Conservation (phyloP, 352 stramenopile species). For the Pilasporangium apinafurcum region DNA sequence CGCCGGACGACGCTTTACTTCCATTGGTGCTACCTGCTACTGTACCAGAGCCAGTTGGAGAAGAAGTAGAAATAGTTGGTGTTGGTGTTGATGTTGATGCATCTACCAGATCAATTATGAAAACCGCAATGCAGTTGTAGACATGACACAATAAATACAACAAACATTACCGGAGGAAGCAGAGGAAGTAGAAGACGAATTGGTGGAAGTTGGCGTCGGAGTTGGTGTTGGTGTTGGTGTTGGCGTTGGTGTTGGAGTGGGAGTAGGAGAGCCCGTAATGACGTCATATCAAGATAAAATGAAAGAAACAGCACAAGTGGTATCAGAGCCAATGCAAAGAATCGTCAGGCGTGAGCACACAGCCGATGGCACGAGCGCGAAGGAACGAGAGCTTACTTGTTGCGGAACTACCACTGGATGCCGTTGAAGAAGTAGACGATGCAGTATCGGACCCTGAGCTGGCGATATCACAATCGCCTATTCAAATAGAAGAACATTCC, state of each 20-base stretch:
- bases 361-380: too few relatives aligned
- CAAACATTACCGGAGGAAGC: constrained; percentile 5
- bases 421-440: background rate
- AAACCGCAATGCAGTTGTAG: background rate
- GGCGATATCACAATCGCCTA: constrained; percentile 1
- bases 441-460: background rate
- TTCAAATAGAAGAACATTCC: background rate
- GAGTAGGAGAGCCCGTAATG: constrained; percentile 3
- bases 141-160: background rate
- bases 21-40: background rate
- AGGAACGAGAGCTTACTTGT: constrained; percentile 10
- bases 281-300: background rate
- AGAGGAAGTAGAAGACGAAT: constrained; percentile 1
- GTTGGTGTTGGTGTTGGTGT: background rate
- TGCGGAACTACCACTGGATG: background rate
- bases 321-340: constrained; percentile 2
- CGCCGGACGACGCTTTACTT: background rate
- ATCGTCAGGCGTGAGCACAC: too few relatives aligned
- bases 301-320: background rate
- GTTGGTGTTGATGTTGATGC: too few relatives aligned
- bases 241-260: background rate
- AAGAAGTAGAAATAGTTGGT: constrained; percentile 4
- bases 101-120: too few relatives aligned
- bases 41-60: constrained; percentile 3
- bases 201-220: background rate